Evolutionary conservation across 225 moss, liverwort and hornwort species (phyloP).

Genomic region (Antitrichia curtipendula): DNA sequence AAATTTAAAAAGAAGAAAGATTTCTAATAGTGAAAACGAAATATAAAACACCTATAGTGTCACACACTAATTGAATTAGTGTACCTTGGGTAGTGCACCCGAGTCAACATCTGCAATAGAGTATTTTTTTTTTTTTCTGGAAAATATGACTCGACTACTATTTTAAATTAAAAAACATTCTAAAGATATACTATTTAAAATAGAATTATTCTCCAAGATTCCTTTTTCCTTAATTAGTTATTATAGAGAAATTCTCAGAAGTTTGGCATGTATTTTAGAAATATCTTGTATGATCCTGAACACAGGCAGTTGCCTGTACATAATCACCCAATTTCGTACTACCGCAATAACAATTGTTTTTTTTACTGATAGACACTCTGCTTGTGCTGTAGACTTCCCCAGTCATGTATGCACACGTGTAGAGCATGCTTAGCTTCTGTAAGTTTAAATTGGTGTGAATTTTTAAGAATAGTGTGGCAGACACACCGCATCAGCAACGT

Average conservation of each 20-base stretch:
- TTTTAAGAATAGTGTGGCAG: not conserved
- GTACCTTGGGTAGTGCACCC: fast-evolving
- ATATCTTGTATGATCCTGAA: no score
- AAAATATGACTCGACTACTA: fast-evolving
- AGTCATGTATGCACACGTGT: not conserved
- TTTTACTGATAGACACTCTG: no score
- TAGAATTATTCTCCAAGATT: not conserved
- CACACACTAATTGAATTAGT: not conserved
- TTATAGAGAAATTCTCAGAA: fast-evolving
- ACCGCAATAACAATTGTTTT: no score
- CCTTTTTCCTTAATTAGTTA: not conserved
- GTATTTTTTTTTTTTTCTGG: fast-evolving
- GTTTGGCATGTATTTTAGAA: not conserved
- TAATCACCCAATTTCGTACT: no score
- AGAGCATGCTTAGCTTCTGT: not conserved
- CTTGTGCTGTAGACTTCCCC: not conserved
- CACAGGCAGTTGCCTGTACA: no score
- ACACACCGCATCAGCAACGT: not conserved
- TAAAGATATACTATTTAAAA: not conserved
- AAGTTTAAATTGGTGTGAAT: not conserved
- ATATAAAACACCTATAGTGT: not conserved
- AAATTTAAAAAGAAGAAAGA: not conserved
- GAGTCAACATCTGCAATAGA: not conserved
- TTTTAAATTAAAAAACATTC: not conserved
- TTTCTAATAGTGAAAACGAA: not conserved